Base-by-base conservation (phyloP, 345 rosid genomes). In the Citrus australasica region DNA sequence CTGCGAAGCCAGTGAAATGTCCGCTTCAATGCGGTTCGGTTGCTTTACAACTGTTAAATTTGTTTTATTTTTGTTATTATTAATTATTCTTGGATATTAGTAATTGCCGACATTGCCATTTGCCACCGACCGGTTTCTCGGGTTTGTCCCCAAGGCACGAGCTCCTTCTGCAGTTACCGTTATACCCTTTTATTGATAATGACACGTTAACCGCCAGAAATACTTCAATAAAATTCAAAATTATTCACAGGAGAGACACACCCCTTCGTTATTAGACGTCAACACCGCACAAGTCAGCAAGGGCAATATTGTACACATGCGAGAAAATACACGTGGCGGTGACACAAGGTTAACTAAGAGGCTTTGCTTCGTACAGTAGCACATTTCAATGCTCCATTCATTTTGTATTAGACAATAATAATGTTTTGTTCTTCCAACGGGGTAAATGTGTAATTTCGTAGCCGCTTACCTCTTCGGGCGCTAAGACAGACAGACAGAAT, bases 31-130 rank as follows among this genome's bases (percentile, higher is more conserved):
- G 17, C 51, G 46, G 17, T 67, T 64, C 63, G 71, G 83, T 75
- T 81, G 77, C 75, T 62, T 66, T 25, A 69, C 83, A 79, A 60
- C 79, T 66, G 51, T 46, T 46, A 46, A 22, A 37, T 37, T 38
- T 38, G 32, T 37, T 4, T 9, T 4, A 35, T 68, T 16, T 63
- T 68, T 1, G 2, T 42, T n/a, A 25, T 28, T 51, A 14, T 46
- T 56, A 0, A 37, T 32, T 38, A 65, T 3, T 6, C 19, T 78
- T 30, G 73, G 64, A 55, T 32, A 22, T 2, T 21, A 19, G 37
- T 19, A 66, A 30, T 61, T 37, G 67, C 79, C 85, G 84, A 82
- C 86, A 63, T 7, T 59, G 60, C 38, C 76, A 75, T 72, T 7
- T 51, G 60, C 38, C 76, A 75, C 75, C 76, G 22, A 42, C 79